Evolutionary conservation across 176 grass and related monocot genomes (phyloP), one percentile per base, ranked within the genome.

Genomic region (Triticum timopheevii): DNA sequence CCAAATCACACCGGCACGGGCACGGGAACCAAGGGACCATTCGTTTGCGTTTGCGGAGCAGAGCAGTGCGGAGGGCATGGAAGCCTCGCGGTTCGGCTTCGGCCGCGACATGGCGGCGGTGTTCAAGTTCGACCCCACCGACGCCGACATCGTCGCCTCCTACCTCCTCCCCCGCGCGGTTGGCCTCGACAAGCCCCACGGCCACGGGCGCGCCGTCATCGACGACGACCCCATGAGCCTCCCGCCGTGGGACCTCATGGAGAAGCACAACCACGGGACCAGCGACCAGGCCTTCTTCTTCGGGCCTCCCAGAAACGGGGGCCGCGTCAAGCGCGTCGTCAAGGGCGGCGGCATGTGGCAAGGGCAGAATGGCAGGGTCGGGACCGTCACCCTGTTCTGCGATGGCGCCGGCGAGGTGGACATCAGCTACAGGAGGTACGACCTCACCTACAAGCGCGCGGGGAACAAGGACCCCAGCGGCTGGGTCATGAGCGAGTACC

Each of bases 281-380:
- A 80, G 66, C 77, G 25, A 47, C 36, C 52, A 80, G 1, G 77
- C 77, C 66, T 80, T 86, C 77, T 86, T 86, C 77, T 65, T 72
- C 66, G 17, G 5, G 3, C 35, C 64, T 11, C 64, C 61, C 3
- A 3, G 2, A 28, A 52, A 65, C n/a, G 0, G 13, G 42, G 35
- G 8, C 35, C 69, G 16, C 2, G 11, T 20, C 28, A 13, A 1
- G 2, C 82, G 82, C 58, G 2, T 8, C 3, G 82, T 76, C 6
- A 16, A 38, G 33, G 47, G 22, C 36, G 25, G 4, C 28, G 73
- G 33, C 74, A 33, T 2, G 33, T 79, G 83, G 83, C 7, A 1
- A 27, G 72, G 83, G 11, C 83, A 76, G 59, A 76, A 36, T 59
- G 4, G 59, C 52, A 3, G 7, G 0, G 49, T 35, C 2, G 76